Evolutionary conservation across 768 basidiomycete genomes (phyloP).

Genomic region (Rhodocollybia butyracea): DNA sequence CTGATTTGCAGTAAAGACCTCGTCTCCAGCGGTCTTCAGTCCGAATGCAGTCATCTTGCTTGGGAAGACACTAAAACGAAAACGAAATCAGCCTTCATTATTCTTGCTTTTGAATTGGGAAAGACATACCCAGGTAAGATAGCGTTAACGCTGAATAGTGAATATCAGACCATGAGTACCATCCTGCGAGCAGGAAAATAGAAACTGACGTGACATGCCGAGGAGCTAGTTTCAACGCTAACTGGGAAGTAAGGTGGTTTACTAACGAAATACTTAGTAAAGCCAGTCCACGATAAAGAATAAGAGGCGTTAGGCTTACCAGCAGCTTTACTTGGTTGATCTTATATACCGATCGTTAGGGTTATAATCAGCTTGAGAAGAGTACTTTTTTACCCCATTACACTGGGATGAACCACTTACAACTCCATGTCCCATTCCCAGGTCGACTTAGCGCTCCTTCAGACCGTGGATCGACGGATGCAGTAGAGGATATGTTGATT

Average conservation of each 20-base stretch:
- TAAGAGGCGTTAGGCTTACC: constrained; percentile 37
- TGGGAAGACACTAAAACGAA: constrained; percentile 74
- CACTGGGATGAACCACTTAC: too few relatives aligned
- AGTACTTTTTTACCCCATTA: too few relatives aligned
- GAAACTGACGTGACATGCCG: constrained; percentile 63
- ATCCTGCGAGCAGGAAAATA: too few relatives aligned
- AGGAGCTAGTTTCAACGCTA: constrained; percentile 63
- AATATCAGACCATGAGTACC: constrained; percentile 9
- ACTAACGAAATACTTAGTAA: constrained; percentile 28
- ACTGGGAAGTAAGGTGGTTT: constrained; percentile 73
- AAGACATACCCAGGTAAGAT: constrained; percentile 81
- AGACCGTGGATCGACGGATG: constrained; percentile 50
- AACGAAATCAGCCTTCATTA: too few relatives aligned
- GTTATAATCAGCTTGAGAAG: background rate
- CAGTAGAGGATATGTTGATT: constrained; percentile 78
- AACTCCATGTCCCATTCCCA: constrained; percentile 74
- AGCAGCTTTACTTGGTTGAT: constrained; percentile 83
- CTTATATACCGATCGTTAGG: constrained; percentile 29
- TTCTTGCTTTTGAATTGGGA: too few relatives aligned
- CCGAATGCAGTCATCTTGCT: constrained; percentile 84
- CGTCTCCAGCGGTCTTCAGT: constrained; percentile 52
- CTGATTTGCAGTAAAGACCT: constrained; percentile 47
- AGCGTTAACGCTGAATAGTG: constrained; percentile 64
- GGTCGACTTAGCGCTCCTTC: constrained; percentile 48
- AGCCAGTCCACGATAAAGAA: background rate